Evolutionary conservation across 768 basidiomycete genomes (phyloP), one percentile per base, ranked within the genome.

Genomic region (Sarcodon aspratus): DNA sequence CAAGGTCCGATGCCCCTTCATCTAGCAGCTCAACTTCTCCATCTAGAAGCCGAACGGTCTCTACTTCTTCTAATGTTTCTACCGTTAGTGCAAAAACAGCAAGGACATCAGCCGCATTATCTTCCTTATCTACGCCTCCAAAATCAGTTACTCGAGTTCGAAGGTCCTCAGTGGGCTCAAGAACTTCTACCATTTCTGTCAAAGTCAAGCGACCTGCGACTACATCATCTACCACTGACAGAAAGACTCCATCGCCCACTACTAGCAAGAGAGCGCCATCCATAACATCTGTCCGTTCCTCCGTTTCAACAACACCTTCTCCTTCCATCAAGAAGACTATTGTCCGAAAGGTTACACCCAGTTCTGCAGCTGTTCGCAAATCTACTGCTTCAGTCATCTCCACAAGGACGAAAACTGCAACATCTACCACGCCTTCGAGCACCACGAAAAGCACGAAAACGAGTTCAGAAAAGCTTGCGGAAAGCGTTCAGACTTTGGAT

Each of bases 121-220:
- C 40, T 13, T 42, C 40, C 27, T 27, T 27, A 3, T 17, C 13
- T 8, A 42, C 13, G 15, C 40, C 68, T 49, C 57, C 62, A 54
- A 58, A 66, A 57, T 46, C 68, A 59, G 58, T 59, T 1, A 52
- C 56, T 8, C 67, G 63, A 32, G 58, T 57, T 12, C 59, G 62
- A 12, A 57, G 59, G 15, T 49, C 54, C 10, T 67, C 68, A 4
- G 54, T 59, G 1, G 60, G 64, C 8, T 66, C 68, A 8, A 61
- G 60, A 11, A 52, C 60, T 13, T 64, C 66, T 0, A 64, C 62
- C 2, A 49, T 50, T 7, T 64, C 61, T 40, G 54, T 59, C n/a
- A 58, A 50, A 45, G 61, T 66, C 35, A 64, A 59, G 1, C 59
- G 51, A 7, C 50, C 59, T 27, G 48, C 54, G 7, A 43, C 56